A percentile compares a stretch with the other conserved stretches of the same genome.
These are phyloP conservation scores for Aspergillus novoparasiticus DNA, from an alignment of 2,329 filamentous ascomycete species.

Conservation along the genomic window DNA sequence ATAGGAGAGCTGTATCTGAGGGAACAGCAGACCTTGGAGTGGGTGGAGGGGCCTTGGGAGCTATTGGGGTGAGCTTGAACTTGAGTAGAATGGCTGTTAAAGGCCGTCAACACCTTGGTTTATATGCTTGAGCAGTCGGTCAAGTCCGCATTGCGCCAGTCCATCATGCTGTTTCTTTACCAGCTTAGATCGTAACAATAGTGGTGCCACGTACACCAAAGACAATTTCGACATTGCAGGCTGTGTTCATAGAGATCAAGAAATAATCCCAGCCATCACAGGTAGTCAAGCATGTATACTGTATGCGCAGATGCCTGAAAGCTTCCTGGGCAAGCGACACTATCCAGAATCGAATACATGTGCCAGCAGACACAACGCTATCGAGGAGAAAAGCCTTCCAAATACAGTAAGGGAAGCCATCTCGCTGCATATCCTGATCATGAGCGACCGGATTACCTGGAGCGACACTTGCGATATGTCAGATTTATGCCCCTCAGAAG, in stretches of 20 bases:
- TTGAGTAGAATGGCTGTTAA: not conserved
- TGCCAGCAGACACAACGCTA: not conserved
- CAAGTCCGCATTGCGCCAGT: not conserved
- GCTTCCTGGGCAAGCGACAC: not conserved
- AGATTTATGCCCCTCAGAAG: not conserved
- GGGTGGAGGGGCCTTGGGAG: not conserved
- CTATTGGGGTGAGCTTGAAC: not conserved
- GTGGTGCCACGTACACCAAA: slow-evolving; percentile 1
- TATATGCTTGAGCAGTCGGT: not conserved
- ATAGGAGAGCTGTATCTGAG: not conserved
- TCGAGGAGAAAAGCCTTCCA: not conserved
- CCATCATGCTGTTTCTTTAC: not conserved
- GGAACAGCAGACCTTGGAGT: not conserved
- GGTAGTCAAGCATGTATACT: not conserved
- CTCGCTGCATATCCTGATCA: not conserved
- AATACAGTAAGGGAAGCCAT: not conserved
- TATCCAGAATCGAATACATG: not conserved
- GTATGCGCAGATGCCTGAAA: slow-evolving; percentile 1
- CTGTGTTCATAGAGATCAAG: not conserved
- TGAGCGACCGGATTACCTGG: not conserved
- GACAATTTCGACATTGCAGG: not conserved
- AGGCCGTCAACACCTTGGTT: not conserved
- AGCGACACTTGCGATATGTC: not conserved
- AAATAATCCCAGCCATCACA: not conserved
- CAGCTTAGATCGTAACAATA: too few species aligned